phyloP scores from a whole-genome alignment of 2,329 filamentous ascomycete genomes.

The Colletotrichum euphorbiae region DNA sequence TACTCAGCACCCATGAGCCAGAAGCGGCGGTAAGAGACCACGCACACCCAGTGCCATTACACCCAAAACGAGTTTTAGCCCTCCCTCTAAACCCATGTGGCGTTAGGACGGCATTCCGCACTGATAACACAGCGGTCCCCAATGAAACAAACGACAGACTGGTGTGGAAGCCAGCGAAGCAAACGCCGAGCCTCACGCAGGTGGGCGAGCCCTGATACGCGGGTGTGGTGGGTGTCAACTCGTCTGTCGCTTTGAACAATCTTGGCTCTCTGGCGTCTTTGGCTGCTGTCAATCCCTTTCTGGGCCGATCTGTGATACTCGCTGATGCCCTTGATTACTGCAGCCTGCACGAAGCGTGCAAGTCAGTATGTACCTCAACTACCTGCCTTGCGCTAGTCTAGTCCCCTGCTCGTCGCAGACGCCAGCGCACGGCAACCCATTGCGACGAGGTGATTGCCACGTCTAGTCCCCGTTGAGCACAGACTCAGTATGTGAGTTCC shows the following conservation, averaged over 20 bases:
- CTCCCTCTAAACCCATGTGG: conserved; percentile 6
- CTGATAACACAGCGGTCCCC: conserved; percentile 18
- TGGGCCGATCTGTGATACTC: conserved; percentile 30
- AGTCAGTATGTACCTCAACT: conserved; percentile 35
- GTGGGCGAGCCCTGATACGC: conserved; percentile 1
- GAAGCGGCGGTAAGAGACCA: not conserved
- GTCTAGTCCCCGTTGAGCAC: conserved; percentile 4
- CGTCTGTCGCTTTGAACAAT: not conserved
- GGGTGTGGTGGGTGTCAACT: not conserved
- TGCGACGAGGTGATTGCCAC: conserved; percentile 22
- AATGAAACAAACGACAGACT: conserved; percentile 31
- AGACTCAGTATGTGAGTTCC: conserved; percentile 15
- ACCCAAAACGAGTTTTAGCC: conserved; percentile 22
- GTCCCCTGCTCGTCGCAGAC: conserved; percentile 19
- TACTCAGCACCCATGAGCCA: not conserved
- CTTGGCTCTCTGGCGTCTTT: not conserved
- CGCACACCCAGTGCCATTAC: not conserved
- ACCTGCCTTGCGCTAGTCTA: conserved; percentile 14
- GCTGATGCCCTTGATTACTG: conserved; percentile 11
- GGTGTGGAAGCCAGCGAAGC: conserved; percentile 27
- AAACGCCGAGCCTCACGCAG: conserved; percentile 18
- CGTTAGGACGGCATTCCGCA: conserved; percentile 11
- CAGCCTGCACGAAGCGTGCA: conserved; percentile 20
- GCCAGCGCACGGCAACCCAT: conserved; percentile 35
- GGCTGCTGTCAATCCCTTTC: conserved; percentile 6